phyloP scores from a whole-genome alignment of 2,329 filamentous ascomycete species.

The Paraconiothyrium brasiliense region DNA sequence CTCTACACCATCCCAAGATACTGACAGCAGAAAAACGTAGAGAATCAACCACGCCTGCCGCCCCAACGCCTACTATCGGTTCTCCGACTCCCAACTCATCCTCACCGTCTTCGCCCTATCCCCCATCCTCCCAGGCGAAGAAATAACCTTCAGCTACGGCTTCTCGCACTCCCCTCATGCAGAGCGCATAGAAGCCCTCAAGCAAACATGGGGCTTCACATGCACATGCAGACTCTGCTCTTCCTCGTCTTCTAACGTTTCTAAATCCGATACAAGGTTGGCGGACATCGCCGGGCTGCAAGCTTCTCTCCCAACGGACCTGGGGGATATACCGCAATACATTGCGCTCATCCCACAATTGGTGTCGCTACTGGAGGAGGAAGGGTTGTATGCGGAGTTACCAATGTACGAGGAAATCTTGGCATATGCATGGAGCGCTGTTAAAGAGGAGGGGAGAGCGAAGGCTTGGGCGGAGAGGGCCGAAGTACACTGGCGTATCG shows the following conservation, averaged over 20 bases:
- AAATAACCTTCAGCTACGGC: conserved; percentile 45
- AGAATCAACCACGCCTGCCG: conserved; percentile 49
- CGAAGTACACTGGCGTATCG: conserved; percentile 34
- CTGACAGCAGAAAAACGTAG: conserved; percentile 2
- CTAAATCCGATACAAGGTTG: conserved; percentile 38
- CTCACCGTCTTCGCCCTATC: conserved; percentile 40
- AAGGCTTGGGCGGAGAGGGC: conserved; percentile 41
- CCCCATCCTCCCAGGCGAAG: conserved; percentile 39
- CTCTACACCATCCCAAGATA: not conserved
- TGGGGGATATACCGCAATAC: conserved; percentile 31
- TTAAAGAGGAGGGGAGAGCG: conserved; percentile 36
- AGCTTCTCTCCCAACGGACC: conserved; percentile 31
- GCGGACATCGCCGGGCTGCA: conserved; percentile 38
- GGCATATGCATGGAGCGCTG: conserved; percentile 42
- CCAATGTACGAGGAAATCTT: conserved; percentile 45
- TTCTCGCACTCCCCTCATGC: conserved; percentile 29
- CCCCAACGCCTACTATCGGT: conserved; percentile 45
- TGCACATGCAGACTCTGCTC: conserved; percentile 44
- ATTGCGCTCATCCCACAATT: conserved; percentile 36
- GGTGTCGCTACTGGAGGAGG: conserved; percentile 37
- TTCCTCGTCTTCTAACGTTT: conserved; percentile 22
- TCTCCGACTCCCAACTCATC: conserved; percentile 39
- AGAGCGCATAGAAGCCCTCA: conserved; percentile 29
- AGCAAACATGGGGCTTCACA: conserved; percentile 39
- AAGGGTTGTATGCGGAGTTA: conserved; percentile 35